phyloP scores from a whole-genome alignment of 2,329 filamentous ascomycete genomes.

The Stachybotrys elegans region DNA sequence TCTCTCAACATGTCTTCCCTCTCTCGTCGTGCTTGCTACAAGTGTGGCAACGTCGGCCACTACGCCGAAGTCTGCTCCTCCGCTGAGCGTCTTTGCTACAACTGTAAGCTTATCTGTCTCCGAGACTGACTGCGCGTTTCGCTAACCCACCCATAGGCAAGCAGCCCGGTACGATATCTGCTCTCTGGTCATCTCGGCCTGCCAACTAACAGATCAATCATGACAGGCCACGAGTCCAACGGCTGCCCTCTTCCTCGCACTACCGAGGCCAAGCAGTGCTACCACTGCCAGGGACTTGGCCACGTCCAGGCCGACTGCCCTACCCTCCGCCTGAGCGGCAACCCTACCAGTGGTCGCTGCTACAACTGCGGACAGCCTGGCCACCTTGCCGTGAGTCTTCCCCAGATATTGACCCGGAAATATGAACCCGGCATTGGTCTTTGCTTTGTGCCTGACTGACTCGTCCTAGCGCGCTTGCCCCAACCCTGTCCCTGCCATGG shows the following conservation, averaged over 20 bases:
- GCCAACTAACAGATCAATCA: not conserved
- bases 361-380: conserved; percentile 94
- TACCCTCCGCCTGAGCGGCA: conserved; percentile 84
- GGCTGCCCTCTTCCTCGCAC: conserved; percentile 94
- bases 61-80: conserved; percentile 92
- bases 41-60: conserved; percentile 78
- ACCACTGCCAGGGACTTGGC: conserved; percentile 97
- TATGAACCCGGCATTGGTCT: conserved; percentile 7
- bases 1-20: conserved; percentile 72
- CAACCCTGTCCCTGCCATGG: conserved; percentile 57
- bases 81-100: conserved; percentile 97
- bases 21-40: conserved; percentile 79
- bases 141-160: conserved; percentile 52
- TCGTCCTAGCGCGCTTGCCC: conserved; percentile 73
- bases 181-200: not conserved
- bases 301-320: conserved; percentile 99
- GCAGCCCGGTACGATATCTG: conserved; percentile 66
- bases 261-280: conserved; percentile 99
- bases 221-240: conserved; percentile 84
- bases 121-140: conserved; percentile 4
- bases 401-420: conserved; percentile 7
- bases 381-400: conserved; percentile 72
- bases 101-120: conserved; percentile 60
- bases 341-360: conserved; percentile 79
- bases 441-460: not conserved